Evolutionary conservation across 2,329 filamentous ascomycete species (phyloP).

Genomic region (Hymenoscyphus fructigenus): DNA sequence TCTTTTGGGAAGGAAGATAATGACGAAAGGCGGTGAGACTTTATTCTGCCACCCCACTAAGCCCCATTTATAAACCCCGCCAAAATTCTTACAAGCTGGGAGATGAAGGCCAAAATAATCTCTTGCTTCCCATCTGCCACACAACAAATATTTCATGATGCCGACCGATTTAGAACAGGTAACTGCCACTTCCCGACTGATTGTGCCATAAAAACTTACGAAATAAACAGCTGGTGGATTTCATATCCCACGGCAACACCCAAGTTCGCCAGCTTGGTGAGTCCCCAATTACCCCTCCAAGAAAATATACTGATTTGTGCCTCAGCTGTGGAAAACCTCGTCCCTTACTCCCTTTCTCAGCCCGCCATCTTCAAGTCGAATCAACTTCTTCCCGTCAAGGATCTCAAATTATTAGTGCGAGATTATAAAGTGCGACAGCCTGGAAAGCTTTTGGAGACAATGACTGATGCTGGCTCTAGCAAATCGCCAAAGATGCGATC

Average conservation of each 20-base stretch:
- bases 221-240: conserved; percentile 73
- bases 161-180: conserved; percentile 77
- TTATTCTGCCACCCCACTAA: conserved; percentile 6
- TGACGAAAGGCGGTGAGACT: no score
- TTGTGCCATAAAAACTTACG: conserved; percentile 13
- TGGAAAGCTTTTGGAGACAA: background rate
- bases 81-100: conserved; percentile 6
- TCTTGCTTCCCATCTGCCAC: background rate
- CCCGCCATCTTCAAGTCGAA: conserved; percentile 81
- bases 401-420: conserved; percentile 81
- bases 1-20: no score
- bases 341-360: conserved; percentile 75
- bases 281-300: conserved; percentile 20
- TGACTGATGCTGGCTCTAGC: conserved; percentile 46
- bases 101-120: background rate
- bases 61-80: conserved; percentile 3
- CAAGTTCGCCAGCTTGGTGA: conserved; percentile 80
- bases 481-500: conserved; percentile 89
- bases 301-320: conserved; percentile 25
- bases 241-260: conserved; percentile 88
- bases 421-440: conserved; percentile 70
- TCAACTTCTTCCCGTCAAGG: conserved; percentile 74
- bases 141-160: conserved; percentile 48
- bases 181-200: conserved; percentile 23
- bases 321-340: conserved; percentile 77